These are phyloP conservation scores for Astraeus odoratus DNA, from an alignment of 768 basidiomycete genomes.

Conservation along the genomic window DNA sequence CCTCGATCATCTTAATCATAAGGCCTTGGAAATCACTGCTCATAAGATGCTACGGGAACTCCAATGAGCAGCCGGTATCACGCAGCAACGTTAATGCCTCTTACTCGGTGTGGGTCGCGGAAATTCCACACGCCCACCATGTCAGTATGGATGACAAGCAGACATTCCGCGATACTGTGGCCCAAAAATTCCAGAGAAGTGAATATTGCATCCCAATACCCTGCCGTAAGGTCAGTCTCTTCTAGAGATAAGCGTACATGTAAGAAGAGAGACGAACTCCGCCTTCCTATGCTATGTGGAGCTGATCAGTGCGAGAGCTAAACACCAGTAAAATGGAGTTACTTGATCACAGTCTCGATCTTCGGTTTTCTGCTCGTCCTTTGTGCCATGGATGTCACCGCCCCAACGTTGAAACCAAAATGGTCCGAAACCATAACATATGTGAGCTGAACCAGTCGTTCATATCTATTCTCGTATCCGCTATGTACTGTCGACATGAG, in stretches of 20 bases:
- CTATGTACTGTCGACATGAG: neutral
- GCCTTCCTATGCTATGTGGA: slow-evolving; percentile 1
- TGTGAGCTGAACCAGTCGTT: slow-evolving; percentile 2
- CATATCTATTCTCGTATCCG: neutral
- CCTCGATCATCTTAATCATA: neutral
- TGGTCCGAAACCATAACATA: neutral
- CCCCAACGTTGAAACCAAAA: neutral
- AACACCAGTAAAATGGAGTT: neutral
- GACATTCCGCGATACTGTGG: slow-evolving; percentile 1
- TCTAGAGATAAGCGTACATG: neutral
- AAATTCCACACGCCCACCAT: slow-evolving; percentile 17
- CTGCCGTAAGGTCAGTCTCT: slow-evolving; percentile 1
- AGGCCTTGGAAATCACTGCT: neutral
- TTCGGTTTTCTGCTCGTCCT: neutral
- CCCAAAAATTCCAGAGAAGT: slow-evolving; percentile 10
- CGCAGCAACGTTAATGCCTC: neutral
- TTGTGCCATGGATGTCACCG: slow-evolving; percentile 1
- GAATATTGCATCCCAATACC: slow-evolving; percentile 13
- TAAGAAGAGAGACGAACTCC: neutral
- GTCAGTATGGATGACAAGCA: slow-evolving; percentile 13
- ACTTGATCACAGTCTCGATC: slow-evolving; percentile 1
- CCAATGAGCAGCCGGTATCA: neutral
- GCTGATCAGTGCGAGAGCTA: neutral
- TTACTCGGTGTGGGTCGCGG: slow-evolving; percentile 5
- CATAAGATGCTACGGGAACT: neutral